Evolutionary conservation across 192 early-diverging fungal species (phyloP), one percentile per base, ranked within the genome.

Genomic region (Spizellomyces punctatus): DNA sequence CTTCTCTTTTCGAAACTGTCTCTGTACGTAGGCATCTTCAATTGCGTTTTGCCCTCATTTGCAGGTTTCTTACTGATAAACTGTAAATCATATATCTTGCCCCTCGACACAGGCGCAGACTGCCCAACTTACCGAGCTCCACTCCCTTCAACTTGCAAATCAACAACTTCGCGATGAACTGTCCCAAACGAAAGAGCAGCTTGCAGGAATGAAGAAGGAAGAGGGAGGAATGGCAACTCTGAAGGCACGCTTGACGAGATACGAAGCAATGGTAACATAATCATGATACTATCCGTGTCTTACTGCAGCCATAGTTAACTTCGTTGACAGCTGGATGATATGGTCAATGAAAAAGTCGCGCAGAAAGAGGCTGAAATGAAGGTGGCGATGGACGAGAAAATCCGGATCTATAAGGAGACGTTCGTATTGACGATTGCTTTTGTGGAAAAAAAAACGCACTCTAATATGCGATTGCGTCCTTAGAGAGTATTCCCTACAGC

Each of bases 401-500:
- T 95, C 43, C 77, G 83, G 44, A 85, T 89, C 19, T 91, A 92
- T 62, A 94, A 93, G 70, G 92, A 94, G 54, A 89, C 87, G 87
- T 90, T 79, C 55, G 75, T 7, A 47, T 46, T 17, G 17, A 36
- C 27, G 27, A 17, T 4, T 14, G 1, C 14, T 12, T 2, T 17
- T 61, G 14, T 14, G 59, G 10, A 16, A 8, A 36, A 8, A 36
- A 36, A 3, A 36, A 36, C 27, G 27, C 27, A 36, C 27, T 36
- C 27, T 36, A 36, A 36, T 3, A 36, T 36, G 27, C 27, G 27
- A 36, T 3, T 36, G 27, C 27, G 3, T 36, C 27, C 41, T 17
- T 61, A 89, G 91, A 27, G 94, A 97, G 58, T 83, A 91, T 47
- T 89, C 91, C 8, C 69, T 97, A 14, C 92, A 97, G 70, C 81